These are phyloP conservation scores for Punica granatum DNA, from an alignment of 345 rosid genomes.

Conservation along the genomic window DNA sequence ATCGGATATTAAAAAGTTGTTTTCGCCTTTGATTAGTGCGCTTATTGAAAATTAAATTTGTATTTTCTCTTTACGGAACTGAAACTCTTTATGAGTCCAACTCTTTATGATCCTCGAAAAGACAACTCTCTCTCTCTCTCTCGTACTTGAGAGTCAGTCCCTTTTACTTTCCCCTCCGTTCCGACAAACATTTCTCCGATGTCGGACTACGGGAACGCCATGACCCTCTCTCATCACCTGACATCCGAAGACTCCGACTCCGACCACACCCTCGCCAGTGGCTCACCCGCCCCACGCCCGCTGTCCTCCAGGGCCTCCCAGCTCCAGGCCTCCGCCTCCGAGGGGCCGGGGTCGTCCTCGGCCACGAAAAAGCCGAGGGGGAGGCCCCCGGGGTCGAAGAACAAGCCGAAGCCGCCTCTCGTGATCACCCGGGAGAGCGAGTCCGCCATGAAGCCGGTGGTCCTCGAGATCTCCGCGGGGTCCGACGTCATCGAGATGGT, in stretches of 20 bases:
- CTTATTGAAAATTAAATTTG: too few relatives aligned
- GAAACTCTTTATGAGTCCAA: too few relatives aligned
- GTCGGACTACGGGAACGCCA: conserved; percentile 26
- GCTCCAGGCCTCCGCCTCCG: not conserved
- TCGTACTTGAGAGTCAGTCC: too few relatives aligned
- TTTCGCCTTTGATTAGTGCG: too few relatives aligned
- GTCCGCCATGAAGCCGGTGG: conserved; percentile 30
- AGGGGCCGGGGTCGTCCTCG: not conserved
- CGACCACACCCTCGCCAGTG: conserved; percentile 19
- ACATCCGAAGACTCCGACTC: conserved; percentile 25
- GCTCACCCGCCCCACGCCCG: conserved; percentile 6
- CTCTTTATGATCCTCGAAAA: too few relatives aligned
- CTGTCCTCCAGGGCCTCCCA: not conserved
- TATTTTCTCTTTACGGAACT: too few relatives aligned
- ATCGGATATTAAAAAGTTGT: too few relatives aligned
- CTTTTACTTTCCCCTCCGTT: too few relatives aligned
- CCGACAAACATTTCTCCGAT: conserved; percentile 10
- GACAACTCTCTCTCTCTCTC: too few relatives aligned
- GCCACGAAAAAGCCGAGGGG: conserved; percentile 31
- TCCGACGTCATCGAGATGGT: conserved; percentile 34
- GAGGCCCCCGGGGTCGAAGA: conserved; percentile 51
- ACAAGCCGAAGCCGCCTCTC: conserved; percentile 50
- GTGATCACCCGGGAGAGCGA: conserved; percentile 21
- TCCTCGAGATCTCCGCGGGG: conserved; percentile 49
- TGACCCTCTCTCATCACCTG: conserved; percentile 30